Percentiles rank a stretch among this genome's conserved stretches.
phyloP scores from a whole-genome alignment of 116 monocot species.

The Trichopus zeylanicus region DNA sequence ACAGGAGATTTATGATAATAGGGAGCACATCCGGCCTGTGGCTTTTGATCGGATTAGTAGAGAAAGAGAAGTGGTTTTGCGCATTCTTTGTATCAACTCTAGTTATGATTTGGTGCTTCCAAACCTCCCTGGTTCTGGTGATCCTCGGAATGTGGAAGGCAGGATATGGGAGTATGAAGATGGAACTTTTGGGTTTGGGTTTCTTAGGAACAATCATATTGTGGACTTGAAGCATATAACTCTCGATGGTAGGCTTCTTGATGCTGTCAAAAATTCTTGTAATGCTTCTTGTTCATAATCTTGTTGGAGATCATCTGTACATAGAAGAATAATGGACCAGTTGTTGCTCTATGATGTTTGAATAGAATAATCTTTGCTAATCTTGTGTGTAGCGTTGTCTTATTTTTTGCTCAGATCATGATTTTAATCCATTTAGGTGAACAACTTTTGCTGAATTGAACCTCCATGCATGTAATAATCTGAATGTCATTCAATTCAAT shows the following conservation, averaged over 20 bases:
- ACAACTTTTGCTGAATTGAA: background rate
- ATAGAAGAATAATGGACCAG: background rate
- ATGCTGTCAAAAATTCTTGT: constrained; percentile 23
- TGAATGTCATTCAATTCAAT: background rate
- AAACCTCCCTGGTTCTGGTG: constrained; percentile 27
- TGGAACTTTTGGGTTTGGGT: constrained; percentile 88
- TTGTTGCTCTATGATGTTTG: background rate
- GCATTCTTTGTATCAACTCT: constrained; percentile 58
- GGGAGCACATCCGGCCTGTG: constrained; percentile 29
- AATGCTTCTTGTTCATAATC: constrained; percentile 4
- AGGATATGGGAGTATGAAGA: constrained; percentile 89
- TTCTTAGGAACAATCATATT: constrained; percentile 58
- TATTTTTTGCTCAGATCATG: background rate
- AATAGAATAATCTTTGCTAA: background rate
- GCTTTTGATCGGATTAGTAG: constrained; percentile 4
- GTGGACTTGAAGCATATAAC: constrained; percentile 69
- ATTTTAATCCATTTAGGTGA: background rate
- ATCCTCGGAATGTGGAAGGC: constrained; percentile 59
- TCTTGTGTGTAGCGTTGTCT: background rate
- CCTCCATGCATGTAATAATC: background rate
- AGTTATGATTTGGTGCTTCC: constrained; percentile 60
- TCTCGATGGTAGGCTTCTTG: constrained; percentile 62
- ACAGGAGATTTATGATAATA: constrained; percentile 35
- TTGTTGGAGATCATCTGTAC: background rate
- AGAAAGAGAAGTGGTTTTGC: constrained; percentile 31